Percentiles rank a stretch among this genome's conserved stretches.
phyloP scores from a whole-genome alignment of 495 filamentous ascomycete genomes.

The Penicillium egyptiacum region DNA sequence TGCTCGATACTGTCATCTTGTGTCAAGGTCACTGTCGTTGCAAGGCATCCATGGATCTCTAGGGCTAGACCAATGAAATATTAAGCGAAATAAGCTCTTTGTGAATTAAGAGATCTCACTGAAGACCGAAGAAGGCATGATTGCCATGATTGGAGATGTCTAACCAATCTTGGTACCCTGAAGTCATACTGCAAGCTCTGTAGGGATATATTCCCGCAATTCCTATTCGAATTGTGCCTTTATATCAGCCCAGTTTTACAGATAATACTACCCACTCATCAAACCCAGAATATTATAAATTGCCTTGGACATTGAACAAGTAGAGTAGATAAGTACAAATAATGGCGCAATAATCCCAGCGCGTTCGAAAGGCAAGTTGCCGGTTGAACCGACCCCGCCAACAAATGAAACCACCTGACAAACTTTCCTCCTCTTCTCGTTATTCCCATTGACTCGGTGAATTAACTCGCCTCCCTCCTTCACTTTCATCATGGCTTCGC shows the following conservation, averaged over 20 bases:
- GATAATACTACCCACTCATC: no score
- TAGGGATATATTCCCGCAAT: no score
- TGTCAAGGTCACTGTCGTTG: background rate
- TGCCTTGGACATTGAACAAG: no score
- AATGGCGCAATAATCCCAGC: slow-evolving; percentile 8
- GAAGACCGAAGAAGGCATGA: background rate
- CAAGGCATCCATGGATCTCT: background rate
- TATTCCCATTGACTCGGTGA: background rate
- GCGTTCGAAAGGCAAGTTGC: background rate
- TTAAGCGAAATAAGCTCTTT: background rate
- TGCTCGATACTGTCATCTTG: background rate
- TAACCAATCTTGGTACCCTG: background rate
- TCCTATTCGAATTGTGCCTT: no score
- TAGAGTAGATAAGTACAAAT: background rate
- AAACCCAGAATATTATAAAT: no score
- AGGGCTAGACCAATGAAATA: background rate
- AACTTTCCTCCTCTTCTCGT: slow-evolving; percentile 1
- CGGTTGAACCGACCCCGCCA: slow-evolving; percentile 16
- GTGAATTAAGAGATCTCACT: background rate
- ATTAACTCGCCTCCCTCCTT: background rate
- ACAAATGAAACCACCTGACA: slow-evolving; percentile 11
- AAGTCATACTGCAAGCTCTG: background rate
- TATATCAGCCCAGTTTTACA: no score
- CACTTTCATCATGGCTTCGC: slow-evolving; percentile 24
- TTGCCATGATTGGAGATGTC: background rate